Evolutionary conservation across 2,329 filamentous ascomycete species (phyloP), one percentile per base, ranked within the genome.

Genomic region (Aspergillus caelatus): DNA sequence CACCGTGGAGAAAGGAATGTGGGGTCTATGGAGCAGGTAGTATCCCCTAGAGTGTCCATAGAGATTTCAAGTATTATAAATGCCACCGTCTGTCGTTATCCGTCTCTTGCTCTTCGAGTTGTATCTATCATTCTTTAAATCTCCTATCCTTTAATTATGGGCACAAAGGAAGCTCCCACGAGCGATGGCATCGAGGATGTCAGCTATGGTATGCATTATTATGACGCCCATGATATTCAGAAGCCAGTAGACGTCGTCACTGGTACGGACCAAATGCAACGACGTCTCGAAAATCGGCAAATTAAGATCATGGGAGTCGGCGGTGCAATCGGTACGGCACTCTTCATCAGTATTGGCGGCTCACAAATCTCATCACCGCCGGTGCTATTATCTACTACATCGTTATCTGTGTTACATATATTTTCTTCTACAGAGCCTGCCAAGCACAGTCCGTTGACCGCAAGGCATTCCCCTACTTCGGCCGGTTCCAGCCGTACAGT

Each of bases 301-400:
- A 68, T 67, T 43, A 65, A 68, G 19, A 36, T 74, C 23, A 75
- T 80, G 54, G 79, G 77, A n/a, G 79, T 80, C 46, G 79, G 78
- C 21, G 78, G 78, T 16, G 75, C 76, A 3, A 78, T 80, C 34
- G 76, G 78, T 52, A 77, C 73, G 0, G 76, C 74, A 6, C 70
- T 80, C 12, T 78, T 79, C 63, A 74, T 79, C 36, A 74, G 71
- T 66, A 79, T 80, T 56, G 77, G 78, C 16, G 67, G 83, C 78
- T 89, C 56, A 79, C 83, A 65, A 84, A 82, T 65, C 78, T 89
- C 10, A 83, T 86, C 72, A 88, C 85, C 8, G 85, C 83, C 7
- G 85, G 83, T 26, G 82, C 83, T 57, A 61, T 75, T 11, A 88
- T 90, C 74, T 86, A 88, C 78, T 90, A 87, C 75, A 82, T 89